phyloP scores from a whole-genome alignment of 2,329 filamentous ascomycete species.

The Xylaria sp. region DNA sequence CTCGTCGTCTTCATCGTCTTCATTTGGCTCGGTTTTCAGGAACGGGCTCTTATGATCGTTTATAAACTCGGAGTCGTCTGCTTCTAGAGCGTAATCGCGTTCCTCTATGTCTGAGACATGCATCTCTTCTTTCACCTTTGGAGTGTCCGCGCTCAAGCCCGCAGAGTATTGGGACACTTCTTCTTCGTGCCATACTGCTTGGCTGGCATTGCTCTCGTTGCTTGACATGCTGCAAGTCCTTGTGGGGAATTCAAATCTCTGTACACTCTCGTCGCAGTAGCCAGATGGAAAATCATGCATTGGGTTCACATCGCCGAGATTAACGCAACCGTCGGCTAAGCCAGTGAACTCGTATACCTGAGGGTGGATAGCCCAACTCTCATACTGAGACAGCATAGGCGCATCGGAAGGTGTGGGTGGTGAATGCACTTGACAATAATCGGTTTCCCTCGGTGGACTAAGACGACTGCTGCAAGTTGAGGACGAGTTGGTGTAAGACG shows the following conservation, averaged over 20 bases:
- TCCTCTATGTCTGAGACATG: constrained; percentile 34
- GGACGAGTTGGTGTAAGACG: constrained; percentile 53
- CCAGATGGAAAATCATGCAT: constrained; percentile 46
- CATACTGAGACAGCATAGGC: constrained; percentile 48
- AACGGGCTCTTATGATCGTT: constrained; percentile 36
- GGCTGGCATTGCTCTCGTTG: constrained; percentile 43
- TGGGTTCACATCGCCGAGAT: constrained; percentile 50
- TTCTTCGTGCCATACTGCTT: constrained; percentile 37
- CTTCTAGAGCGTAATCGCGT: constrained; percentile 35
- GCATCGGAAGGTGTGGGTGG: constrained; percentile 54
- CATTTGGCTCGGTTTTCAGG: constrained; percentile 35
- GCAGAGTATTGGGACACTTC: constrained; percentile 36
- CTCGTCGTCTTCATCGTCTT: constrained; percentile 41
- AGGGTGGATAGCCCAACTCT: constrained; percentile 42
- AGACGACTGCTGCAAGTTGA: constrained; percentile 52
- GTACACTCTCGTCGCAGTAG: constrained; percentile 46
- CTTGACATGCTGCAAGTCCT: constrained; percentile 51
- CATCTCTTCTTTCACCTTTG: constrained; percentile 45
- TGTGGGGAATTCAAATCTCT: constrained; percentile 41
- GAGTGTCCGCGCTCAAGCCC: constrained; percentile 45
- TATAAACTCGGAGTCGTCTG: constrained; percentile 42
- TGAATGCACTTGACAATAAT: constrained; percentile 50
- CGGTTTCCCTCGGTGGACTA: constrained; percentile 55
- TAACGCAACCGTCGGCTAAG: constrained; percentile 50
- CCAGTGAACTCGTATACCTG: constrained; percentile 48